Conservation (phyloP, 2,329 filamentous ascomycete species). For the Cladosporium sphaerospermum region DNA sequence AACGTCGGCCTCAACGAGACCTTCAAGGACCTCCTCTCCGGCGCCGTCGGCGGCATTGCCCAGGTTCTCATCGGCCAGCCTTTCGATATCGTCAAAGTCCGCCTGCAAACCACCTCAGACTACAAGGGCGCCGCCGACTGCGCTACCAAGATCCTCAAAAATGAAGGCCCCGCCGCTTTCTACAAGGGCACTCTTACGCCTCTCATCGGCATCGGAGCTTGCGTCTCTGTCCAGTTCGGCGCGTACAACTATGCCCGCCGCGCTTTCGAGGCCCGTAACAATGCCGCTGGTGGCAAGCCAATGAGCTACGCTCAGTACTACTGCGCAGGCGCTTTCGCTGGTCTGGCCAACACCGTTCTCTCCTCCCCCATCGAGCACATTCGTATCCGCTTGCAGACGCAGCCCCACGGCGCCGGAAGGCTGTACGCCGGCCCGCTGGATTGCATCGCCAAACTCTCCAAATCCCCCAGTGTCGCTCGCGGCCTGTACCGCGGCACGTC, state of each 20-base stretch:
- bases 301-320: constrained; percentile 84
- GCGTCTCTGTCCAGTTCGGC: constrained; percentile 93
- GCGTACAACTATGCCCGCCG: constrained; percentile 91
- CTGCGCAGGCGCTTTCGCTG: constrained; percentile 82
- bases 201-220: constrained; percentile 90
- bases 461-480: constrained; percentile 59
- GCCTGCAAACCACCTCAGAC: constrained; percentile 79
- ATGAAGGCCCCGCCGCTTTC: constrained; percentile 85
- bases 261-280: constrained; percentile 66
- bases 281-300: constrained; percentile 41
- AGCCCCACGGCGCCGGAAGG: constrained; percentile 74
- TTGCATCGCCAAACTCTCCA: constrained; percentile 77
- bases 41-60: constrained; percentile 84
- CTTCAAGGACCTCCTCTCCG: constrained; percentile 83
- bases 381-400: constrained; percentile 90
- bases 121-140: constrained; percentile 76
- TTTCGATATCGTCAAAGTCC: constrained; percentile 94
- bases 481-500: constrained; percentile 83
- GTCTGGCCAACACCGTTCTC: constrained; percentile 79
- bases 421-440: constrained; percentile 82
- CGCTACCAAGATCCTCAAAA: constrained; percentile 74
- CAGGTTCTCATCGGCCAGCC: constrained; percentile 82
- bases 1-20: constrained; percentile 40
- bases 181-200: constrained; percentile 98
- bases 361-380: constrained; percentile 95